Evolutionary conservation across 352 stramenopile genomes (phyloP), one percentile per base, ranked within the genome.

Genomic region (Phytophthora tubulina): DNA sequence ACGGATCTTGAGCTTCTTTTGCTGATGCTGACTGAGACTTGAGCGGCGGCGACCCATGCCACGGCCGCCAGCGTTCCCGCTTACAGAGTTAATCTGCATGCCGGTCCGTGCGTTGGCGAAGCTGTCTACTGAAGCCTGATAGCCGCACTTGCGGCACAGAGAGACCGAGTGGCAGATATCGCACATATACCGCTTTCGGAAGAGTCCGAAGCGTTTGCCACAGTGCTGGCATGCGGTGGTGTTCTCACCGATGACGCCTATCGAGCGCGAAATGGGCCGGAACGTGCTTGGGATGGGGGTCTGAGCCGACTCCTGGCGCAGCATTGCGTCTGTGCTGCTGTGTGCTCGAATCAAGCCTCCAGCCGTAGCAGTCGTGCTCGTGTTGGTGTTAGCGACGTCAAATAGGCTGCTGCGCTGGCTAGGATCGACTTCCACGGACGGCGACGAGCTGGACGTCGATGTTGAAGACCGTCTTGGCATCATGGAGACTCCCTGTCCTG

Each of bases 151-250:
- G 30, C 84, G 81, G 64, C 84, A 91, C 42, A 91, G 60, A 27
- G 72, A 74, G 30, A 86, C 73, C 1, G 74, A 78, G 62, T 89
- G 79, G 46, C 84, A 91, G 42, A 82, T 82, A 67, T 88, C 80
- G 57, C 84, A 91, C 57, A 89, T 62, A 46, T 81, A 77, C 1
- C 76, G 78, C 35, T 78, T 80, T 10, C 84, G 78, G 67, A 91
- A 91, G 21, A 91, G 75, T 38, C 84, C 81, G 60, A 91, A 91
- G 57, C 81, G 82, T 64, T 91, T 91, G 51, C 75, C 73, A 49
- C 83, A 91, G 49, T 79, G 75, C 9, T 86, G 76, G 38, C 83
- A 91, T 14, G 36, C 65, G 11, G 67, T 63, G 9, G 60, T 67
- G n/a, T 76, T 80, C 63, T 82, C 70, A 41, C 63, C 56, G 17